A percentile compares a stretch with the other conserved stretches of the same genome.
Evolutionary conservation across 2,329 filamentous ascomycete genomes (phyloP).

Genomic region (Botrytis deweyae): DNA sequence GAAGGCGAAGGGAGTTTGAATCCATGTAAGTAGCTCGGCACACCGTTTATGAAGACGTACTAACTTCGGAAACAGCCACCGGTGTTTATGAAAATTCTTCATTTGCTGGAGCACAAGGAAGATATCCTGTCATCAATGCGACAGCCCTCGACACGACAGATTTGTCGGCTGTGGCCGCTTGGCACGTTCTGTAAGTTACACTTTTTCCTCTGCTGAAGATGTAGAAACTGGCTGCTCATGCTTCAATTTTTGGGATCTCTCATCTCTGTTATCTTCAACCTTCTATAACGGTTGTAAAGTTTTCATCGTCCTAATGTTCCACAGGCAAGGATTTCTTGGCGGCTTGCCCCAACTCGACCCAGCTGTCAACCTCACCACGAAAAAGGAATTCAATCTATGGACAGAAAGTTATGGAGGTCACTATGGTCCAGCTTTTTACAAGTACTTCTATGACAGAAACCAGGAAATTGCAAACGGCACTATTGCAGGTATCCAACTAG

Average conservation of each 20-base stretch:
- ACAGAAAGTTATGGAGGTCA: conserved; percentile 54
- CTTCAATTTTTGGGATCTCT: neutral
- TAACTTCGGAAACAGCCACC: conserved; percentile 12
- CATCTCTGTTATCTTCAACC: neutral
- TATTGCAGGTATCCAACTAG: conserved; percentile 53
- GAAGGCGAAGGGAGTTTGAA: conserved; percentile 34
- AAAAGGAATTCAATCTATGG: conserved; percentile 53
- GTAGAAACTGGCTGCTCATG: neutral
- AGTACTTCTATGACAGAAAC: conserved; percentile 60
- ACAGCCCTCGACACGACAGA: conserved; percentile 54
- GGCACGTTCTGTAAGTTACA: conserved; percentile 46
- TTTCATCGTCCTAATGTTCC: neutral
- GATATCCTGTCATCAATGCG: conserved; percentile 42
- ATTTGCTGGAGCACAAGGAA: conserved; percentile 27
- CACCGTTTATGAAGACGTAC: neutral
- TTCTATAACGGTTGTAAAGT: neutral
- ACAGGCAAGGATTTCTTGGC: conserved; percentile 50
- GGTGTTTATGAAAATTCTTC: conserved; percentile 26
- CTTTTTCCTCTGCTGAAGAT: neutral
- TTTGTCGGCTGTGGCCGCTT: conserved; percentile 54
- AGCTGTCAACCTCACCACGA: conserved; percentile 29
- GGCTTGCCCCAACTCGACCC: conserved; percentile 44
- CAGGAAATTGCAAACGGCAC: conserved; percentile 50
- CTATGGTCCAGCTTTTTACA: conserved; percentile 48
- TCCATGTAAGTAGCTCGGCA: conserved; percentile 12